Base-by-base conservation (phyloP, 768 basidiomycete genomes). In the Imleria badia region DNA sequence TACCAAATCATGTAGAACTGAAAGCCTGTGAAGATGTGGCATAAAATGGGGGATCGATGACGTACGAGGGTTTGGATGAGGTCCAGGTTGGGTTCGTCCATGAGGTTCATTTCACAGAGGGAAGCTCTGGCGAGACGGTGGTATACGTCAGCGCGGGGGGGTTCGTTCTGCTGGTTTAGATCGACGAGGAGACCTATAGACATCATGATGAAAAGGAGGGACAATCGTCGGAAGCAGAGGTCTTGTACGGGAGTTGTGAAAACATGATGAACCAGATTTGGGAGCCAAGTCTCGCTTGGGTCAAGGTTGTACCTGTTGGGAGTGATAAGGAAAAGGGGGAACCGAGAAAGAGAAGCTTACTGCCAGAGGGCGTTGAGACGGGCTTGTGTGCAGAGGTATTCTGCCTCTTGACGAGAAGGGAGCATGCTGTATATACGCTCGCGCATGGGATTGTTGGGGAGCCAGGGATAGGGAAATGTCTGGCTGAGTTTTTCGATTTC, bases 1-100 rank as follows among this genome's bases (percentile, higher is more conserved):
- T 85, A 88, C 82, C 85, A 87, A 35, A 85, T 79, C 85, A 86
- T 87, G 65, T 84, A 85, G 60, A 87, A 86, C 62, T 86, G 72
- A 13, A 71, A 70, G 46, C 45, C 51, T 58, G 65, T 66, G 57
- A 72, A 80, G 64, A 80, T 40, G 42, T 19, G 52, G 45, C 31
- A 55, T 41, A 39, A 45, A 3, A n/a, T 7, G 45, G 20, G 31
- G 4, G 6, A 57, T 15, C 42, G 29, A 48, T 54, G 45, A 64
- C 77, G 58, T 68, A 86, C 85, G 62, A 89, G 70, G 3, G 85
- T 80, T 66, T 87, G 84, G 33, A 89, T 77, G 43, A 84, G 81
- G 63, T 88, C 86, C 54, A 88, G 81, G 65, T 86, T 85, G 7
- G 87, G 85, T 57, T 87, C 85, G 60, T 86, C 85, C 80, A 86